These are phyloP conservation scores for Leishmania gerbilli DNA, from an alignment of 208 protist genomes.

Conservation along the genomic window DNA sequence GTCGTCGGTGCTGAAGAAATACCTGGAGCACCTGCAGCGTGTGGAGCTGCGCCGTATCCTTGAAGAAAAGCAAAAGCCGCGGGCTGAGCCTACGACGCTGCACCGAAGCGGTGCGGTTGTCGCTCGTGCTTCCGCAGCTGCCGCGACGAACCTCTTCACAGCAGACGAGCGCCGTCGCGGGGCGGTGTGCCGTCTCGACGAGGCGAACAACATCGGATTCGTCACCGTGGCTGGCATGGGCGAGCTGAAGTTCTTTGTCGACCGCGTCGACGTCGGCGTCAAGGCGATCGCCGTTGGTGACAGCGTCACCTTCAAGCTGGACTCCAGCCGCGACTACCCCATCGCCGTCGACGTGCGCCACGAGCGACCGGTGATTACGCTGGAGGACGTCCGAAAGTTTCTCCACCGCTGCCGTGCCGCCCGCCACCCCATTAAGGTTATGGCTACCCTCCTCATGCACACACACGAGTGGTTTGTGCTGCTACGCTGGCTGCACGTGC, in stretches of 20 bases:
- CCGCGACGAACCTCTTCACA: conserved; percentile 14
- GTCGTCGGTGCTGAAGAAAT: conserved; percentile 44
- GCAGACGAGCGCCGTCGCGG: conserved; percentile 77
- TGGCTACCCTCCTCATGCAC: conserved; percentile 83
- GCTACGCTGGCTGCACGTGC: conserved; percentile 51
- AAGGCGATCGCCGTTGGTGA: conserved; percentile 70
- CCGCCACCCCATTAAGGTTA: conserved; percentile 59
- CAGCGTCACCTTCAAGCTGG: conserved; percentile 75
- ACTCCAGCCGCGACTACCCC: conserved; percentile 77
- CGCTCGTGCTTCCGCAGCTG: not conserved
- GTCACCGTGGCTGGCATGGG: conserved; percentile 64
- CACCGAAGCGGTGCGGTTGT: conserved; percentile 4
- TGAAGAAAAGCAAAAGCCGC: conserved; percentile 60
- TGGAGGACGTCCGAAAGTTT: conserved; percentile 72
- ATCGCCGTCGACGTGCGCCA: conserved; percentile 82
- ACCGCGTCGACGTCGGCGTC: conserved; percentile 82
- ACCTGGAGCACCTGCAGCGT: conserved; percentile 63
- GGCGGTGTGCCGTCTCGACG: conserved; percentile 70
- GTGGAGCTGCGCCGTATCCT: conserved; percentile 71
- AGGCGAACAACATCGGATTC: conserved; percentile 73
- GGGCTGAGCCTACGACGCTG: conserved; percentile 5
- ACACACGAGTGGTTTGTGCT: conserved; percentile 77
- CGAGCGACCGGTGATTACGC: conserved; percentile 56
- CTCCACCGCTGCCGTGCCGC: conserved; percentile 58
- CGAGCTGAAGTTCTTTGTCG: conserved; percentile 86